Evolutionary conservation across 116 monocot genomes (phyloP), one percentile per base, ranked within the genome.

Genomic region (Zostera marina): DNA sequence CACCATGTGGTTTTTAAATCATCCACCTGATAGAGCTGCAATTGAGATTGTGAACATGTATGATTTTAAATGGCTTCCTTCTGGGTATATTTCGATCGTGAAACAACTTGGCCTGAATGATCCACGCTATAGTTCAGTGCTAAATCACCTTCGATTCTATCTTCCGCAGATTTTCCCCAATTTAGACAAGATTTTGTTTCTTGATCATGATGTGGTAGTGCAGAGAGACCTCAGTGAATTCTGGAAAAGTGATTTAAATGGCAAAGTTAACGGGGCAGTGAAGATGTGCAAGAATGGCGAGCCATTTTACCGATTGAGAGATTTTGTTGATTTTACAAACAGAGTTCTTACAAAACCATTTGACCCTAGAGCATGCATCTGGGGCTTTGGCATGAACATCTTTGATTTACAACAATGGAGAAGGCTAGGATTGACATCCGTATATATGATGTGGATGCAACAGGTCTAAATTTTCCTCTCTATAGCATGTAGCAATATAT

Each of bases 141-240:
- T 92, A 53, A 78, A 83, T 53, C 80, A 80, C 64, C 72, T 92
- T 22, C 86, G 80, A 9, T 92, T 92, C 65, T 78, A 78, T 65
- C 70, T 92, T 52, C 87, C 87, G 22, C 68, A 87, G 41, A 63
- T 92, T 7, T 92, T 87, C 52, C 83, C 87, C 60, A 63, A 42
- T 25, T 56, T 92, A 40, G 62, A 63, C 45, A 86, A 83, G 59
- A 46, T 92, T 69, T 44, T 92, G 46, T 65, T 92, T 65, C 60
- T 92, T 53, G 92, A 92, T 46, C 83, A 92, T 64, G 92, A 92
- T 72, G 80, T 92, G 15, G 86, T 92, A 22, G 80, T 92, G 38
- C 76, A 77, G 42, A 78, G 64, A 52, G 90, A 91, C 61, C 53
- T 91, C 15, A 64, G 59, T 42, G 59, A 25, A 4, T 60, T 91